A percentile compares a stretch with the other conserved stretches of the same genome.
Evolutionary conservation across 176 grass and related monocot species (phyloP).

Genomic region (Aegilops umbellulata): DNA sequence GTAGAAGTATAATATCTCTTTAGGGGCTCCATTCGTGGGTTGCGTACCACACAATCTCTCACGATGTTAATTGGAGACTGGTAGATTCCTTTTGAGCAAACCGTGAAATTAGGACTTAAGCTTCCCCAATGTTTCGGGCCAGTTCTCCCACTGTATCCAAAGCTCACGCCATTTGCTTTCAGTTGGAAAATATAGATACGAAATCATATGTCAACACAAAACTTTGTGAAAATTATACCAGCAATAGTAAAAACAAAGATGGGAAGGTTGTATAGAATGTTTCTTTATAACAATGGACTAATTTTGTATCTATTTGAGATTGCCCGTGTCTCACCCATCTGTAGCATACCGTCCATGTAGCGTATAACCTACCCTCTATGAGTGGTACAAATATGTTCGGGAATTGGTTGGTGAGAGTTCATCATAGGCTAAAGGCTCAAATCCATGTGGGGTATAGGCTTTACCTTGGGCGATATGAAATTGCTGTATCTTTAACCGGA

Average conservation of each 20-base stretch:
- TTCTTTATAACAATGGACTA: too few relatives aligned
- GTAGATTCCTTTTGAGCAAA: conserved; percentile 65
- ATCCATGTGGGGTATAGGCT: too few relatives aligned
- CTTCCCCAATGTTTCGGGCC: conserved; percentile 63
- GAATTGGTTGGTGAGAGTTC: too few relatives aligned
- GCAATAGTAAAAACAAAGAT: background rate
- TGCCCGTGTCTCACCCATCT: too few relatives aligned
- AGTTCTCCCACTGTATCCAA: conserved; percentile 61
- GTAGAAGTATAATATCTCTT: conserved; percentile 54
- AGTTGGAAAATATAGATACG: background rate
- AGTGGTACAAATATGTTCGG: too few relatives aligned
- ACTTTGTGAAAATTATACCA: background rate
- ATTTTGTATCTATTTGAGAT: too few relatives aligned
- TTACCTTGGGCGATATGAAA: too few relatives aligned
- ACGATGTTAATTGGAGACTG: conserved; percentile 81
- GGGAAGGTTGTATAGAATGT: too few relatives aligned
- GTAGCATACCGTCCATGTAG: too few relatives aligned
- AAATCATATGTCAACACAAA: background rate
- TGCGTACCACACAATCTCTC: conserved; percentile 27
- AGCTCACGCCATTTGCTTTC: conserved; percentile 35
- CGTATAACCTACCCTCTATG: too few relatives aligned
- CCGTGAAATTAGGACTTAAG: conserved; percentile 55
- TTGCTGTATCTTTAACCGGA: too few relatives aligned
- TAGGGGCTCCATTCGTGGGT: conserved; percentile 52
- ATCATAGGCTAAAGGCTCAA: too few relatives aligned